Base-by-base conservation (phyloP, 345 rosid species). In the Gossypium thurberi region DNA sequence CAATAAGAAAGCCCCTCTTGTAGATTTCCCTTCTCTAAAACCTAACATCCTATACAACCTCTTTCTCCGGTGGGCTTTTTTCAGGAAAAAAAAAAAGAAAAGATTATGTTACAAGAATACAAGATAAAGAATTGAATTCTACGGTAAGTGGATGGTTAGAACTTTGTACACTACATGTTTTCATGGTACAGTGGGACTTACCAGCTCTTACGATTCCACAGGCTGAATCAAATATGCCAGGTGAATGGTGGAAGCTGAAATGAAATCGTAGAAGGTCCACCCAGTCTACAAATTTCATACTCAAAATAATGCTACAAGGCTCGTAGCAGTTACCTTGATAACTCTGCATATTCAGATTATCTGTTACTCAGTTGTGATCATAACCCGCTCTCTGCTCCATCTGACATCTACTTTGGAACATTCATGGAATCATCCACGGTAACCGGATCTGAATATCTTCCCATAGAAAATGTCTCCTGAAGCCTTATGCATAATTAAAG, bases 21-120 rank as follows among this genome's bases (percentile, higher is more conserved):
- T 82, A 77, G 74, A 73, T 72, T 71, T 76, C 50, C 86, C 78
- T 71, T 65, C 60, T 78, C 80, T 71, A 71, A 74, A 73, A 74
- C 76, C 84, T 81, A 81, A 77, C 57, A 80, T 71, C 63, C 90
- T 87, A 81, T 85, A 84, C 88, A 87, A 65, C 78, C 77, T 53
- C 63, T 65, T 58, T 69, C 74, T 10, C 44, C 68, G 71, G 70
- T 70, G 89, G 84, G 81, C 81, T 71, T 61, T 21, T 61, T 13
- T 50, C 48, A 74, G 14, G 1, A 23, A 25, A 23, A 28, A 47
- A 26, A 67, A 10, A 8, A 59, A 40, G 1, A 64, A 8, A 59
- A 40, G 68, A 46, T 66, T 80, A 85, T 84, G 84, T 66, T 86
- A 89, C 89, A 83, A 57, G 33, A 55, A 21, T 57, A 23, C 60